Percentiles rank a stretch among this genome's conserved stretches.
phyloP scores from a whole-genome alignment of 2,329 filamentous ascomycete genomes.

The Akanthomyces lecanii region DNA sequence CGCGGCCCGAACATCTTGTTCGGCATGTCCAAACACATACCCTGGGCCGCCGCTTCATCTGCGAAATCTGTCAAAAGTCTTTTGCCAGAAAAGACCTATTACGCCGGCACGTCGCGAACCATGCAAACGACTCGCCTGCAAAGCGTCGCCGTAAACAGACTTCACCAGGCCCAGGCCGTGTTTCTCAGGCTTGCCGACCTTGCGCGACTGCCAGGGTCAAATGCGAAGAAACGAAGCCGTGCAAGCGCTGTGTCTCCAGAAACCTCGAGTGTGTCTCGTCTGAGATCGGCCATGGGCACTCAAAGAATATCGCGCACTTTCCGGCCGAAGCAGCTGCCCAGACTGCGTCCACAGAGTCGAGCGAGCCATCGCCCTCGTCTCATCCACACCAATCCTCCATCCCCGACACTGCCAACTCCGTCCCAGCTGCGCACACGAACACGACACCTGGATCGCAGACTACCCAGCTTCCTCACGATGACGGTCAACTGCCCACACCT shows the following conservation, averaged over 20 bases:
- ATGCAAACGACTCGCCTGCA: constrained; percentile 45
- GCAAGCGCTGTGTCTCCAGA: constrained; percentile 45
- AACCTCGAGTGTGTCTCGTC: constrained; percentile 41
- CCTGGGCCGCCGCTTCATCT: constrained; percentile 46
- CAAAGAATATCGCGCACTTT: constrained; percentile 41
- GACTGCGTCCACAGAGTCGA: constrained; percentile 2
- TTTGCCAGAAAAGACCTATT: constrained; percentile 52
- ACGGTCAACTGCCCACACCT: constrained; percentile 32
- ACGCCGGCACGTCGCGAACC: constrained; percentile 49
- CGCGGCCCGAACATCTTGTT: constrained; percentile 51
- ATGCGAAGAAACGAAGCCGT: constrained; percentile 53
- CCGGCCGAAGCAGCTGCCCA: constrained; percentile 30
- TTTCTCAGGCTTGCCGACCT: constrained; percentile 49
- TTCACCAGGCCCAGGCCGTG: constrained; percentile 43
- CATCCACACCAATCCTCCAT: not conserved
- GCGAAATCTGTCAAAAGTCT: constrained; percentile 48
- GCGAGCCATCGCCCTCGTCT: constrained; percentile 15
- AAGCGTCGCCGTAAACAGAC: constrained; percentile 44
- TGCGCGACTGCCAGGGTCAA: constrained; percentile 52
- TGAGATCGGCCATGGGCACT: constrained; percentile 36
- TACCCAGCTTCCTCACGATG: constrained; percentile 29
- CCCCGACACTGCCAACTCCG: constrained; percentile 20
- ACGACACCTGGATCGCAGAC: constrained; percentile 26
- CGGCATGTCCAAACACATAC: constrained; percentile 49
- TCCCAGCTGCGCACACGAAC: constrained; percentile 20